These are phyloP conservation scores for Asterella californica DNA, from an alignment of 225 moss, liverwort and hornwort genomes.

Conservation along the genomic window DNA sequence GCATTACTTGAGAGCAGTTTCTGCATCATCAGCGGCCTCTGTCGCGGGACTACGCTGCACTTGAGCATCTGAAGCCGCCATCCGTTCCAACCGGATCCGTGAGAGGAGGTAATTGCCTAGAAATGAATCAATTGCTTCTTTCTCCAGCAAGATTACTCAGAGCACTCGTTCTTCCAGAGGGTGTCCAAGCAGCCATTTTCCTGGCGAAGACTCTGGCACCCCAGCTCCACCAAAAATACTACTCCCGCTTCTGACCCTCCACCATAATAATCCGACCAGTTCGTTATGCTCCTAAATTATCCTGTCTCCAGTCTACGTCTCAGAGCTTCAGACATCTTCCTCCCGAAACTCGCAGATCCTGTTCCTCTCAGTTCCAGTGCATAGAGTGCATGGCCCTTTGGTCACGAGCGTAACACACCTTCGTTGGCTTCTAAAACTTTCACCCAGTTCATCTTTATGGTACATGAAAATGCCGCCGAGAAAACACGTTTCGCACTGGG, in stretches of 20 bases:
- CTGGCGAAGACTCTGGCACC: not conserved
- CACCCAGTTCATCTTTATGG: not conserved
- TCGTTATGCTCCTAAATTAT: not conserved
- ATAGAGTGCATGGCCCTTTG: not conserved
- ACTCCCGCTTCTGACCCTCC: not conserved
- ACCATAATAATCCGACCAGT: not conserved
- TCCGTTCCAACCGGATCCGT: not conserved
- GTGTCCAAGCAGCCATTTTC: not conserved
- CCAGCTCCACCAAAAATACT: not conserved
- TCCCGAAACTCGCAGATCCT: not conserved
- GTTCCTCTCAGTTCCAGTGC: not conserved
- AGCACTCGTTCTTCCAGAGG: not conserved
- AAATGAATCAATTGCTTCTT: not conserved
- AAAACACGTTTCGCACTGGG: not conserved
- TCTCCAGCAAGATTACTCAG: not conserved
- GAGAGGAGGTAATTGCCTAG: not conserved
- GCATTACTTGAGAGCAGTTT: conserved; percentile 46
- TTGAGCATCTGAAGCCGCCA: conserved; percentile 29
- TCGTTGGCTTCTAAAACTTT: not conserved
- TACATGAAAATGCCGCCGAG: not conserved
- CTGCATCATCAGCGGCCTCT: conserved; percentile 43
- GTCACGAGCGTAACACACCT: not conserved
- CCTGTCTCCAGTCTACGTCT: not conserved
- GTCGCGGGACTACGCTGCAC: conserved; percentile 13
- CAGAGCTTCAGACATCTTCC: not conserved